phyloP scores from a whole-genome alignment of 2,329 filamentous ascomycete genomes.

The Xylaria sp. region DNA sequence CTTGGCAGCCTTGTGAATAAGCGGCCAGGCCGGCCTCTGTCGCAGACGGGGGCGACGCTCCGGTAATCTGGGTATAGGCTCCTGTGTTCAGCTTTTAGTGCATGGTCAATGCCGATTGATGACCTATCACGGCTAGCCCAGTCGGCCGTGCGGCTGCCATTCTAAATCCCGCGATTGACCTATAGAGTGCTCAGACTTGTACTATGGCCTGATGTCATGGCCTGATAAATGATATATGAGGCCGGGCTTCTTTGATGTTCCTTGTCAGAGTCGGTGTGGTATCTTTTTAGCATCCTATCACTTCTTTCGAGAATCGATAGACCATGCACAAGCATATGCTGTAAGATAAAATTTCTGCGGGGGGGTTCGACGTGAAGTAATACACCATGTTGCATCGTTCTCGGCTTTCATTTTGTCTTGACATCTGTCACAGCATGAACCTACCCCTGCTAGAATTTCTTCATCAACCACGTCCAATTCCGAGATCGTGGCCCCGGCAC shows the following conservation, averaged over 20 bases:
- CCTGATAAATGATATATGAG: conserved; percentile 10
- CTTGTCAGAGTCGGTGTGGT: conserved; percentile 21
- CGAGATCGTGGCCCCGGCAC: background rate
- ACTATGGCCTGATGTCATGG: conserved; percentile 2
- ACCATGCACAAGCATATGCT: background rate
- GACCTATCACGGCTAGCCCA: conserved; percentile 26
- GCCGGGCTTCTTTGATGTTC: conserved; percentile 9
- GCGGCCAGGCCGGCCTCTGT: conserved; percentile 18
- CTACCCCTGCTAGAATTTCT: background rate
- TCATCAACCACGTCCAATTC: conserved; percentile 7
- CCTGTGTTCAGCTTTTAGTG: conserved; percentile 25
- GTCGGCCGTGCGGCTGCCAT: conserved; percentile 11
- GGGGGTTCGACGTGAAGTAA: conserved; percentile 20
- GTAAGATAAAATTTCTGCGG: conserved; percentile 17
- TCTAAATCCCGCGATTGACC: conserved; percentile 9
- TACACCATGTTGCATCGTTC: background rate
- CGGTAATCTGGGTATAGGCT: conserved; percentile 28
- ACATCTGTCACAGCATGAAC: background rate
- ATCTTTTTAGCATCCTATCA: conserved; percentile 12
- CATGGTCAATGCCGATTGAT: conserved; percentile 18
- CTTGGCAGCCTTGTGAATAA: conserved; percentile 23
- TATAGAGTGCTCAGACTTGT: conserved; percentile 9
- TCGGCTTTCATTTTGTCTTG: conserved; percentile 9
- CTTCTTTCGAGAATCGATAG: conserved; percentile 25
- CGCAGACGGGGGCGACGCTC: conserved; percentile 10